phyloP scores from a whole-genome alignment of 2,329 filamentous ascomycete species.

The Septoria petroselini region DNA sequence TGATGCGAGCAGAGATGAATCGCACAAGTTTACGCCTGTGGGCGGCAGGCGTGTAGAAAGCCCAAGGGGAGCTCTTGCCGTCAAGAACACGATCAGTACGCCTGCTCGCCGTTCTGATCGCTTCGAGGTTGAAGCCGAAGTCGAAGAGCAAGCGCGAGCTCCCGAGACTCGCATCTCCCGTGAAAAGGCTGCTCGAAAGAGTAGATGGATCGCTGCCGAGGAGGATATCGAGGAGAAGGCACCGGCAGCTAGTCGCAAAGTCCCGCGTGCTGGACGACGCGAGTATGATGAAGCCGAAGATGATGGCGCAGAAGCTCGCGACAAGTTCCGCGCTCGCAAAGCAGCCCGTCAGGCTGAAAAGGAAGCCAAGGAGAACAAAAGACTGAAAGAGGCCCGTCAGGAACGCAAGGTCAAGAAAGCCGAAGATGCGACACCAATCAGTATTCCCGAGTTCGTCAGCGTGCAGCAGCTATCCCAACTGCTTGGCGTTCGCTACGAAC shows the following conservation, averaged over 20 bases:
- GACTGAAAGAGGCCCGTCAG: constrained; percentile 25
- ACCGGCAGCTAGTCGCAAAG: constrained; percentile 17
- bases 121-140: constrained; percentile 5
- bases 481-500: constrained; percentile 65
- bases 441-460: constrained; percentile 86
- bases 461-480: constrained; percentile 76
- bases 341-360: constrained; percentile 23
- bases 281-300: constrained; percentile 33
- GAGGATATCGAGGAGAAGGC: constrained; percentile 22
- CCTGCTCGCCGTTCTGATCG: constrained; percentile 1
- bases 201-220: constrained; percentile 20
- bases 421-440: constrained; percentile 58
- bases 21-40: not conserved
- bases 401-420: constrained; percentile 33
- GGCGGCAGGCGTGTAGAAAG: not conserved
- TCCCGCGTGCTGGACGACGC: constrained; percentile 20
- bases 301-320: constrained; percentile 29
- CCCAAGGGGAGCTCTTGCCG: not conserved
- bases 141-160: not conserved
- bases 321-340: constrained; percentile 29
- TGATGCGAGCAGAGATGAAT: not conserved
- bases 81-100: not conserved
- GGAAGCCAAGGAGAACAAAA: constrained; percentile 26
- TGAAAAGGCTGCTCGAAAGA: constrained; percentile 16
- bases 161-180: constrained; percentile 7